These are phyloP conservation scores for Neobulgaria alba DNA, from an alignment of 2,329 filamentous ascomycete species.

Conservation along the genomic window DNA sequence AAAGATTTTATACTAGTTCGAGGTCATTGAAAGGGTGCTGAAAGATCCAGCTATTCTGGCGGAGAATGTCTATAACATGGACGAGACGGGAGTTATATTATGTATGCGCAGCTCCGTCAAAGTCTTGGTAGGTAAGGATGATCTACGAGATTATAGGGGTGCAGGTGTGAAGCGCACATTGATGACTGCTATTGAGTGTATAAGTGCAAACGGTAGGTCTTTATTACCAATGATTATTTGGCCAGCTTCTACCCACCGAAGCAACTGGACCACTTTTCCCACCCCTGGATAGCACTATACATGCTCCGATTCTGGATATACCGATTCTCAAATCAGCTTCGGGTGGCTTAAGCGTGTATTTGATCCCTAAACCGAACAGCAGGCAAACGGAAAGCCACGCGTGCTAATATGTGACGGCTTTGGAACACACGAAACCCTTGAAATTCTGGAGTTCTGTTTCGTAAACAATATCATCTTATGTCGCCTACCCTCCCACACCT, in stretches of 20 bases:
- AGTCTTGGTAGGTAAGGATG: slow-evolving; percentile 26
- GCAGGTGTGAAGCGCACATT: slow-evolving; percentile 23
- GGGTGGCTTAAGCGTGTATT: slow-evolving; percentile 30
- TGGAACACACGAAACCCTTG: slow-evolving; percentile 29
- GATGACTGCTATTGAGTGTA: slow-evolving; percentile 12
- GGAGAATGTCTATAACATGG: slow-evolving; percentile 21
- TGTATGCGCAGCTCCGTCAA: slow-evolving; percentile 23
- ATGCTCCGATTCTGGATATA: slow-evolving; percentile 21
- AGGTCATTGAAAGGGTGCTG: slow-evolving; percentile 24
- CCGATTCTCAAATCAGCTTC: slow-evolving; percentile 29
- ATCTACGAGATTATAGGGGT: too few species aligned
- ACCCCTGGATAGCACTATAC: slow-evolving; percentile 26
- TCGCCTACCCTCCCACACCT: slow-evolving; percentile 18
- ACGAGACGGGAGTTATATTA: slow-evolving; percentile 25
- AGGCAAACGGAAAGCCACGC: slow-evolving; percentile 26
- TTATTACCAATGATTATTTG: slow-evolving; percentile 24
- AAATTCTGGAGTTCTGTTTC: slow-evolving; percentile 25
- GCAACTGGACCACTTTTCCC: slow-evolving; percentile 22
- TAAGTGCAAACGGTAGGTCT: slow-evolving; percentile 20
- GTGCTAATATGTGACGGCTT: slow-evolving; percentile 31
- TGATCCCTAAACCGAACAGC: slow-evolving; percentile 28
- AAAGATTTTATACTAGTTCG: slow-evolving; percentile 15
- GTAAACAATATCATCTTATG: slow-evolving; percentile 22
- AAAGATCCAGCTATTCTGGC: slow-evolving; percentile 9
- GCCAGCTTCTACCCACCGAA: slow-evolving; percentile 23